Percentiles rank a stretch among this genome's conserved stretches.
Evolutionary conservation across 208 protist genomes (phyloP).

Genomic region (Phytomonas francai): DNA sequence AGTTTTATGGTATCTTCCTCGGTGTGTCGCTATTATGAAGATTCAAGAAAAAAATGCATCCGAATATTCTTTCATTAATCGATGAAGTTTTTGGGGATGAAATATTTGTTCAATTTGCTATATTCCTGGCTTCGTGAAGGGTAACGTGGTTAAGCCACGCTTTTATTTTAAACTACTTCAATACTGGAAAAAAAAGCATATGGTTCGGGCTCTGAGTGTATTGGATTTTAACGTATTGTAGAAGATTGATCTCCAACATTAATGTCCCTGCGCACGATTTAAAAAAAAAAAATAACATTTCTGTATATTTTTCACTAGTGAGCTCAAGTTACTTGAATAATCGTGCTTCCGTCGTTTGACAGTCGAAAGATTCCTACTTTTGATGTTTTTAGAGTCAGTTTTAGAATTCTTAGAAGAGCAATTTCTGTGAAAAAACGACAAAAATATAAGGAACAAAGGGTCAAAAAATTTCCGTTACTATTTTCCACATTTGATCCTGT

Average conservation of each 20-base stretch:
- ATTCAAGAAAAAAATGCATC: not conserved
- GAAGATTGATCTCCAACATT: not conserved
- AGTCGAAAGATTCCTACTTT: not conserved
- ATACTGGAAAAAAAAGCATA: not conserved
- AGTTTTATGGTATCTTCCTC: not conserved
- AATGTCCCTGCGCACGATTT: not conserved
- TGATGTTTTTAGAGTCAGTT: not conserved
- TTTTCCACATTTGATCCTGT: not conserved
- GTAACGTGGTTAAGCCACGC: not conserved
- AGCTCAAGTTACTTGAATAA: not conserved
- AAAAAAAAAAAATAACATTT: not conserved
- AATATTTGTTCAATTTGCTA: not conserved
- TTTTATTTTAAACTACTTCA: not conserved
- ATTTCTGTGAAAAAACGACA: not conserved
- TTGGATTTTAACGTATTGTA: not conserved
- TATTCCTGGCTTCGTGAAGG: not conserved
- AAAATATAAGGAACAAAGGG: not conserved
- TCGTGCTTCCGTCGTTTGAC: not conserved
- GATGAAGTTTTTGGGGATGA: not conserved
- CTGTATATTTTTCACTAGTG: not conserved
- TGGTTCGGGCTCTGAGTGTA: not conserved
- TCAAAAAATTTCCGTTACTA: not conserved
- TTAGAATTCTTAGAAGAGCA: not conserved
- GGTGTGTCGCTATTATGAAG: not conserved
- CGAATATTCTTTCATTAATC: not conserved